Conservation (phyloP, 2,329 filamentous ascomycete species). For the Beauveria rudraprayagi region DNA sequence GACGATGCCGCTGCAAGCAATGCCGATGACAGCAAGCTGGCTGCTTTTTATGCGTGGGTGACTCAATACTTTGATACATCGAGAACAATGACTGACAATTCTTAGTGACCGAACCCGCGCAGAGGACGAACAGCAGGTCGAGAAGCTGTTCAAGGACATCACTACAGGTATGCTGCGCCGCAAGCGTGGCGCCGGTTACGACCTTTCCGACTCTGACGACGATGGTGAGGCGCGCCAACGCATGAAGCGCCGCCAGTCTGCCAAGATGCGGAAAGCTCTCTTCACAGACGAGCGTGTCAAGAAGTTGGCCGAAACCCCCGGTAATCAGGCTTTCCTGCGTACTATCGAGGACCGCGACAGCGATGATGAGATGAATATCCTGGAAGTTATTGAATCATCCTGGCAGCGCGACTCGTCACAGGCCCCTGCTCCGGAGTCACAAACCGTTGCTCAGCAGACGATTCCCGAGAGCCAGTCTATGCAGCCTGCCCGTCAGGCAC, state of each 20-base stretch:
- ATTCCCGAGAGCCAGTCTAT: slow-evolving; percentile 46
- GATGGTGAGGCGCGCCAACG: slow-evolving; percentile 69
- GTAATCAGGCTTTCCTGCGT: slow-evolving; percentile 81
- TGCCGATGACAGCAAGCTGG: slow-evolving; percentile 72
- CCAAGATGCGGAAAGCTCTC: slow-evolving; percentile 83
- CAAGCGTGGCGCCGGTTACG: slow-evolving; percentile 73
- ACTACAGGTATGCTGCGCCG: slow-evolving; percentile 80
- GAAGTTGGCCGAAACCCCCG: slow-evolving; percentile 82
- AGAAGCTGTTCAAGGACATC: slow-evolving; percentile 88
- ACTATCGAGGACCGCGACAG: slow-evolving; percentile 77
- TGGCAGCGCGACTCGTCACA: slow-evolving; percentile 28
- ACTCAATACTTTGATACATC: not conserved
- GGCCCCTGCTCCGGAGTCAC: slow-evolving; percentile 11
- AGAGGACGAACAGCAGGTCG: slow-evolving; percentile 77
- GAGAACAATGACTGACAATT: slow-evolving; percentile 13
- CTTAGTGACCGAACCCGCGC: slow-evolving; percentile 67
- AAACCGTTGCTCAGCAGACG: slow-evolving; percentile 19
- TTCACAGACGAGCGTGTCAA: slow-evolving; percentile 83
- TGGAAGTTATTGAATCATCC: slow-evolving; percentile 39
- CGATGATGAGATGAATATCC: slow-evolving; percentile 70
- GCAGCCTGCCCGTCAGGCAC: slow-evolving; percentile 19
- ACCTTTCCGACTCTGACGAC: slow-evolving; percentile 86
- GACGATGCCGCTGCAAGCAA: slow-evolving; percentile 71
- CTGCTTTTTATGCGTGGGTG: slow-evolving; percentile 84
- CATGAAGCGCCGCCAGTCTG: slow-evolving; percentile 80